These are phyloP conservation scores for Fibroporia radiculosa DNA, from an alignment of 768 basidiomycete species.

Conservation along the genomic window DNA sequence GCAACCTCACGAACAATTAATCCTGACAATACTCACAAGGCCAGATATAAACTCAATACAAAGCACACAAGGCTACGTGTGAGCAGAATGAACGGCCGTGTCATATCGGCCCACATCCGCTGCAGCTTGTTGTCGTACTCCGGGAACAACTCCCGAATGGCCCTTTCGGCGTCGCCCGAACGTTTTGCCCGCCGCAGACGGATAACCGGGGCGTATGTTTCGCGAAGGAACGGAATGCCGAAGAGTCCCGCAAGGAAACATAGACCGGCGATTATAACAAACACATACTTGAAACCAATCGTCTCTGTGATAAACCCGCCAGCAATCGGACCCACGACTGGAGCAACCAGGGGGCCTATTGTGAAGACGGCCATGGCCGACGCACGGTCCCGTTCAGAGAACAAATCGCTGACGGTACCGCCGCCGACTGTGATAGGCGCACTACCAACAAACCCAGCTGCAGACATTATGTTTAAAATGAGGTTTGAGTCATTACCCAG, in stretches of 20 bases:
- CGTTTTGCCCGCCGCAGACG: constrained; percentile 36
- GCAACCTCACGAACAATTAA: constrained; percentile 46
- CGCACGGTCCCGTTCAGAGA: constrained; percentile 49
- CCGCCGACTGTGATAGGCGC: constrained; percentile 22
- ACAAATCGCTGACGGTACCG: constrained; percentile 36
- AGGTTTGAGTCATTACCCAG: neutral
- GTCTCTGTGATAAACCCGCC: constrained; percentile 58
- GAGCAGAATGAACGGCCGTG: constrained; percentile 52
- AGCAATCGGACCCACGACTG: constrained; percentile 50
- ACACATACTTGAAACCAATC: constrained; percentile 55
- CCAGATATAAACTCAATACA: constrained; percentile 62
- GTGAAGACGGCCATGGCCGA: constrained; percentile 62
- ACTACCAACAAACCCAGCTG: constrained; percentile 40
- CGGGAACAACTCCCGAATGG: neutral
- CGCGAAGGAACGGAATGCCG: constrained; percentile 53
- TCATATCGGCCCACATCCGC: constrained; percentile 53
- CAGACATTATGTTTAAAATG: neutral
- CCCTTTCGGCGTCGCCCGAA: constrained; percentile 38
- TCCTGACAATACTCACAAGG: too few species aligned
- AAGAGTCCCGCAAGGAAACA: constrained; percentile 36
- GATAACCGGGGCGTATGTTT: constrained; percentile 72
- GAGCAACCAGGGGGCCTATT: constrained; percentile 32
- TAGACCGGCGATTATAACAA: constrained; percentile 35
- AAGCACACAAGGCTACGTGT: constrained; percentile 60
- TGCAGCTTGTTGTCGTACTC: constrained; percentile 19